These are phyloP conservation scores for Ophiobolus disseminans DNA, from an alignment of 2,329 filamentous ascomycete genomes.

Conservation along the genomic window DNA sequence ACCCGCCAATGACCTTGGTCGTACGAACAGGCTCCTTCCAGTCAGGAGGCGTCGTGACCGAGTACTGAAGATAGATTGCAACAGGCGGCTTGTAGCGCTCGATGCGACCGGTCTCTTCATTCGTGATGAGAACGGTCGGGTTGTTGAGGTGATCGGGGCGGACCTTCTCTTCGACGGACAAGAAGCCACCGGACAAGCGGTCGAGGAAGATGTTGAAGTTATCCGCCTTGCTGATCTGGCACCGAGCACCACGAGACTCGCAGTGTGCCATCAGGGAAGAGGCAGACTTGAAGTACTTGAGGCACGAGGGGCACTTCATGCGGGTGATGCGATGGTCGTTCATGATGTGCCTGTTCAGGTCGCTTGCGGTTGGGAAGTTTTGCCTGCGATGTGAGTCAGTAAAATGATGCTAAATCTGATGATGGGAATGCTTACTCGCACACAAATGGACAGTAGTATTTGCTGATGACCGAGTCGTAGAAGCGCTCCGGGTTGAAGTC, in stretches of 20 bases:
- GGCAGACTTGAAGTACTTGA: conserved; percentile 49
- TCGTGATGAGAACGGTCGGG: conserved; percentile 20
- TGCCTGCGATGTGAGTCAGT: conserved; percentile 27
- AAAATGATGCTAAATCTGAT: not conserved
- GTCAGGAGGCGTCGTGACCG: conserved; percentile 37
- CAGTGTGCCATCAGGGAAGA: conserved; percentile 51
- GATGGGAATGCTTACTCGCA: conserved; percentile 58
- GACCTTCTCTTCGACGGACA: conserved; percentile 38
- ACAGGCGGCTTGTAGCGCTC: conserved; percentile 34
- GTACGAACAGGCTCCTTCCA: conserved; percentile 34
- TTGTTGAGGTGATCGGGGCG: conserved; percentile 43
- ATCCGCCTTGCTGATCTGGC: conserved; percentile 45
- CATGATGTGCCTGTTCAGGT: conserved; percentile 49
- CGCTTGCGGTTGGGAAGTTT: conserved; percentile 29
- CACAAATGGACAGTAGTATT: conserved; percentile 63
- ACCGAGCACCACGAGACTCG: conserved; percentile 43
- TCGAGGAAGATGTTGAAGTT: conserved; percentile 48
- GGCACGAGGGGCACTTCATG: conserved; percentile 50
- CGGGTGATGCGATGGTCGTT: conserved; percentile 43
- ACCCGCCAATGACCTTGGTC: conserved; percentile 22
- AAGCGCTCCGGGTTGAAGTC: conserved; percentile 60
- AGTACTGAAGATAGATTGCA: conserved; percentile 42
- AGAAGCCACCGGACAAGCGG: conserved; percentile 53
- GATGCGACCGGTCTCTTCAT: conserved; percentile 28
- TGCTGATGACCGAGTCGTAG: conserved; percentile 51